Percentiles rank a stretch among this genome's conserved stretches.
Evolutionary conservation across 805 yeast genomes (phyloP).

Genomic region (Saccharomyces cerevisiae): DNA sequence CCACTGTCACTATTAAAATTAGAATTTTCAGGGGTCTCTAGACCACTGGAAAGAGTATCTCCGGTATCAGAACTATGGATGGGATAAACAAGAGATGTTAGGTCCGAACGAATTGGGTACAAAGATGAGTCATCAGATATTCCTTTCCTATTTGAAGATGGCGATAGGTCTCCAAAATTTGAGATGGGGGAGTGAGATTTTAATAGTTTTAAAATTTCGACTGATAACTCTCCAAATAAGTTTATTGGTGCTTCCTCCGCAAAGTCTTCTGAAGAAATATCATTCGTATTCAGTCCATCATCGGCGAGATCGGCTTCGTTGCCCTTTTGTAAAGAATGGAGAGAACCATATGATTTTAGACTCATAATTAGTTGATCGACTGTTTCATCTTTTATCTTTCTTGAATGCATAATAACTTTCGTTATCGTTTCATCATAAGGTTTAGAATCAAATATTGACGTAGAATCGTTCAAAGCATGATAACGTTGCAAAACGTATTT

Average conservation of each 20-base stretch:
- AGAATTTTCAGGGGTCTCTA: neutral
- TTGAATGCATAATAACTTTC: constrained; percentile 8
- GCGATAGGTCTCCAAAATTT: neutral
- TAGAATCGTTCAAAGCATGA: constrained; percentile 2
- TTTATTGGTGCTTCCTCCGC: constrained; percentile 2
- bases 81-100: neutral
- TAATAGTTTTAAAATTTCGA: constrained; percentile 4
- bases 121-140: neutral
- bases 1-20: neutral
- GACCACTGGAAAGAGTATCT: neutral
- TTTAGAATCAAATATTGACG: constrained; percentile 1
- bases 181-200: constrained; percentile 5
- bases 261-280: neutral
- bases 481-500: constrained; percentile 9
- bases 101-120: neutral
- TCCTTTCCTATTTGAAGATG: neutral
- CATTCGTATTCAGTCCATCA: neutral
- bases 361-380: constrained; percentile 9
- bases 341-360: constrained; percentile 12
- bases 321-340: constrained; percentile 58
- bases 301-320: constrained; percentile 30
- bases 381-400: constrained; percentile 11
- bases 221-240: constrained; percentile 6
- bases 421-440: constrained; percentile 8
- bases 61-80: neutral